Evolutionary conservation across 257 asterid genomes (phyloP).

Genomic region (Marsdenia floribunda): DNA sequence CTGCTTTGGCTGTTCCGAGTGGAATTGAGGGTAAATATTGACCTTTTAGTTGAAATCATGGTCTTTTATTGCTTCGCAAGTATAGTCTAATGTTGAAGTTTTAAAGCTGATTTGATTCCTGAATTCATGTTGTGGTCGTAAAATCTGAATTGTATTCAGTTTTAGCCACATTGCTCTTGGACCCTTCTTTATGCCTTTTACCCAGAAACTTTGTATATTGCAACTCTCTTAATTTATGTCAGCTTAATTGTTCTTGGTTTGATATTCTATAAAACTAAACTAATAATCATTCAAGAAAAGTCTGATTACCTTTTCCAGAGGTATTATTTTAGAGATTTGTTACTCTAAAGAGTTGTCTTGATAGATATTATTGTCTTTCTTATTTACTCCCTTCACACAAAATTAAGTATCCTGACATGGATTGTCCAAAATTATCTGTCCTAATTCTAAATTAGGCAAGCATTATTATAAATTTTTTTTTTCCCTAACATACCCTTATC

Average conservation of each 20-base stretch:
- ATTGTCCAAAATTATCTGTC: too few species aligned
- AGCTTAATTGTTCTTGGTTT: neutral
- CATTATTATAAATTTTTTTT: too few species aligned
- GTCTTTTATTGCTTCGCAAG: conserved; percentile 5
- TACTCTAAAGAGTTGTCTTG: neutral
- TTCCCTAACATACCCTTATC: too few species aligned
- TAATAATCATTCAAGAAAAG: neutral
- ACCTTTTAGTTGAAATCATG: conserved; percentile 1
- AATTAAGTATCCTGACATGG: too few species aligned
- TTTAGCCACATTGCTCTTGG: neutral
- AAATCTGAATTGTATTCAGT: neutral
- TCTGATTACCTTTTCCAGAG: neutral
- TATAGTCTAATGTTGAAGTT: neutral
- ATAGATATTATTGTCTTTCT: neutral
- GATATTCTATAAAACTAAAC: neutral
- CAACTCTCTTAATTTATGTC: neutral
- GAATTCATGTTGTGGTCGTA: neutral
- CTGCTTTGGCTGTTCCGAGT: conserved; percentile 96
- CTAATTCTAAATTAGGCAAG: too few species aligned
- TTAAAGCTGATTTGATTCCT: conserved; percentile 1
- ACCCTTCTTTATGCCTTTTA: neutral
- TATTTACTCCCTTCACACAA: too few species aligned
- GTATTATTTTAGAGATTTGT: neutral
- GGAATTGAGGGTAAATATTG: conserved; percentile 52
- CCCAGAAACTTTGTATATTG: neutral